Percentiles rank a stretch among this genome's conserved stretches.
Evolutionary conservation across 306 rosid genomes (phyloP).

Genomic region (Spatholobus suberectus): DNA sequence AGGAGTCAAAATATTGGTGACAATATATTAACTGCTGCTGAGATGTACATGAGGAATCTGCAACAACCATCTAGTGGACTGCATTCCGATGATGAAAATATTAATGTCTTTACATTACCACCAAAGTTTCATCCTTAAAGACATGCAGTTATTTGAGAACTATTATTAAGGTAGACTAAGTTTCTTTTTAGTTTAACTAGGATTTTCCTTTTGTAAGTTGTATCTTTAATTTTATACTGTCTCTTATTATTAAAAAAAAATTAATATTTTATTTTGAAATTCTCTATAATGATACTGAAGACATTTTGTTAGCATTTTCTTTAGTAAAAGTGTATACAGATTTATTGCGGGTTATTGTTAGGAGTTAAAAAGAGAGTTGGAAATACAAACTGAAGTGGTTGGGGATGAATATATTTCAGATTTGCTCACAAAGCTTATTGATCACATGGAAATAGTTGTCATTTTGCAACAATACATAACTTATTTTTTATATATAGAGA

Average conservation of each 20-base stretch:
- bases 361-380: not conserved
- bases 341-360: not conserved
- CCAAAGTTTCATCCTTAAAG: too few relatives aligned
- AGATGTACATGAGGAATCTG: too few relatives aligned
- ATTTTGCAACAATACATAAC: constrained; percentile 19
- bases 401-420: not conserved
- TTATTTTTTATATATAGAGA: not conserved
- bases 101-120: too few relatives aligned
- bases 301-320: not conserved
- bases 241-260: not conserved
- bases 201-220: not conserved
- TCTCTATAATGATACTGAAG: not conserved
- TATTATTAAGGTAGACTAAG: too few relatives aligned
- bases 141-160: too few relatives aligned
- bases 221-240: not conserved
- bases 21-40: too few relatives aligned
- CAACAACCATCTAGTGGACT: too few relatives aligned
- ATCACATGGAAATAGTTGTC: constrained; percentile 19
- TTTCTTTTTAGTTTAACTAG: too few relatives aligned
- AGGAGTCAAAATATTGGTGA: too few relatives aligned
- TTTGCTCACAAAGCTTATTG: constrained; percentile 17
- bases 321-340: too few relatives aligned
- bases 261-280: not conserved
- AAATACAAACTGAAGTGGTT: not conserved
- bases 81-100: too few relatives aligned